A percentile compares a stretch with the other conserved stretches of the same genome.
phyloP scores from a whole-genome alignment of 2,329 filamentous ascomycete genomes.

The Fusarium tjaetaba region DNA sequence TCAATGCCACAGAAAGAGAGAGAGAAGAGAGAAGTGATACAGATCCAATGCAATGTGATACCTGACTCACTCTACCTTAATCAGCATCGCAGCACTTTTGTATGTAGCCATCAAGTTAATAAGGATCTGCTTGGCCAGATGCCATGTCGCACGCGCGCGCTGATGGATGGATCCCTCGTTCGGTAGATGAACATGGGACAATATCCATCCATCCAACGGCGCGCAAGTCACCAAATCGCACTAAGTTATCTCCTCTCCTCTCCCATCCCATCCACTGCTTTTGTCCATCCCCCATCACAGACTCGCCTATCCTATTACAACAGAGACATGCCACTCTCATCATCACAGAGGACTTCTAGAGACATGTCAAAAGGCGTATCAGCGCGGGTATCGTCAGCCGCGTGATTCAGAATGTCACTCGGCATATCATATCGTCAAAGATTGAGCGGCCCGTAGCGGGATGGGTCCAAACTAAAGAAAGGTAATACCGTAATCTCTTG shows the following conservation, averaged over 20 bases:
- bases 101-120: not conserved
- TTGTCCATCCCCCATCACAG: not conserved
- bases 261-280: not conserved
- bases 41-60: not conserved
- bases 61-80: not conserved
- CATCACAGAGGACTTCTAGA: not conserved
- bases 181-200: not conserved
- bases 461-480: not conserved
- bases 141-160: not conserved
- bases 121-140: not conserved
- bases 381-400: not conserved
- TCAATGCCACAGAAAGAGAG: not conserved
- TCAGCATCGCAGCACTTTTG: constrained; percentile 4
- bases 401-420: not conserved
- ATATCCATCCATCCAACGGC: not conserved
- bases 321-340: not conserved
- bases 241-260: not conserved
- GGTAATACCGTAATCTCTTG: not conserved
- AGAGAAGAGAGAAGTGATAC: not conserved
- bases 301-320: not conserved
- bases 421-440: not conserved
- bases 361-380: not conserved
- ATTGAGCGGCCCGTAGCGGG: constrained; percentile 12
- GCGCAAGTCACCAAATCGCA: not conserved
- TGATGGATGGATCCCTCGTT: not conserved